phyloP scores from a whole-genome alignment of 257 asterid genomes.

The Scutellaria galericulata region DNA sequence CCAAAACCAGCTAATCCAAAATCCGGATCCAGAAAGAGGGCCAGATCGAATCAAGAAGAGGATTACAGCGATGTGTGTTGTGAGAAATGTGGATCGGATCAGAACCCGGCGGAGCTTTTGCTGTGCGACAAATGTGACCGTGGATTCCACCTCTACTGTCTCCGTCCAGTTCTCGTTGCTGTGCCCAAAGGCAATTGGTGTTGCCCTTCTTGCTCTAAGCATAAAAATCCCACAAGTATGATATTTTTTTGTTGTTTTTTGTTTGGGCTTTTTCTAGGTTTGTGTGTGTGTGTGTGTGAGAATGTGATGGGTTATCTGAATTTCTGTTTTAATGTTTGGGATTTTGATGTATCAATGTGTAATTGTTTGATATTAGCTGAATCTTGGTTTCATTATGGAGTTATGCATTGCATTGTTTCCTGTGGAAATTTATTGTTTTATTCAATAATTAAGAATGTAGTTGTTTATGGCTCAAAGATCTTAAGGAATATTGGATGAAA shows the following conservation, averaged over 20 bases:
- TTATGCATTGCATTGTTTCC: not conserved
- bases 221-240: slow-evolving; percentile 47
- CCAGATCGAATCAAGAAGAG: slow-evolving; percentile 36
- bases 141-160: slow-evolving; percentile 80
- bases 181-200: slow-evolving; percentile 89
- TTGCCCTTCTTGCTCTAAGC: slow-evolving; percentile 63
- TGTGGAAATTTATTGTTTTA: not conserved
- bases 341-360: not conserved
- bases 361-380: not conserved
- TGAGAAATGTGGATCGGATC: slow-evolving; percentile 80
- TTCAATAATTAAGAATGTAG: not conserved
- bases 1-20: slow-evolving; percentile 43
- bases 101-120: slow-evolving; percentile 64
- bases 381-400: not conserved
- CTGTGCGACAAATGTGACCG: slow-evolving; percentile 82
- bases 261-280: not conserved
- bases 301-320: not conserved
- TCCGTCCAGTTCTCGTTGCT: slow-evolving; percentile 68
- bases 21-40: slow-evolving; percentile 35
- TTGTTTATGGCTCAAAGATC: not conserved
- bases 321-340: not conserved
- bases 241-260: not conserved
- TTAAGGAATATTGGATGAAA: slow-evolving; percentile 1
- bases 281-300: not conserved
- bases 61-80: slow-evolving; percentile 58